Evolutionary conservation across 1,284 basidiomycete species (phyloP), one percentile per base, ranked within the genome.

Genomic region (Lignosus rhinocerotis): DNA sequence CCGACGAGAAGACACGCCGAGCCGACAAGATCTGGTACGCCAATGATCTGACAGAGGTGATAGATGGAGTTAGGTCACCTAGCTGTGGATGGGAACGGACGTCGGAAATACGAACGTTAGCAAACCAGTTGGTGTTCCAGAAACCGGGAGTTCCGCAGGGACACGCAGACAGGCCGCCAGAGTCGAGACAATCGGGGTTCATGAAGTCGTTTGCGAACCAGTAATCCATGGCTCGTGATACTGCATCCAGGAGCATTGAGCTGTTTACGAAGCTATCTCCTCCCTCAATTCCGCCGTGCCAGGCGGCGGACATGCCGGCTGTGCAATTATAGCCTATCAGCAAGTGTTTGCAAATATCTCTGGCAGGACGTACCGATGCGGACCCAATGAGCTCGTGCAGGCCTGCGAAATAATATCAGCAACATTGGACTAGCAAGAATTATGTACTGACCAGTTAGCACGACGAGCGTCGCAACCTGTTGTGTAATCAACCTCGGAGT

Each of bases 101-200:
- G 32, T 21, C 5, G 0, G 17, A 7, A 17, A 9, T 2, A 50
- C 63, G n/a, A 19, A 61, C 64, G 53, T 63, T 88, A 9, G 79
- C 81, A 67, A 80, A 87, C 88, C 88, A 90, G 67, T 90, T 90
- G 52, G 80, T 81, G 65, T 88, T 88, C 86, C 83, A 86, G 16
- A 78, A 60, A 62, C 85, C 85, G 2, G 82, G 78, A 12, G 84
- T 83, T 6, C 74, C 75, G 62, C 84, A 87, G 1, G 84, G 82
- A 64, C 85, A 87, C 10, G 70, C 42, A 3, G 36, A 1, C 7
- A 54, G 74, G 0, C 85, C 84, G 0, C 86, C 86, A 6, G 33
- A 32, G 52, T 58, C 52, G 41, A 87, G 68, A 67, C 87, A 89
- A 17, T 73, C 78, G 4, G 71, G 65, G 39, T 76, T 73, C 6